A percentile compares a stretch with the other conserved stretches of the same genome.
Conservation (phyloP, 73 alveolate species). For the Paramecium sexaurelia region DNA sequence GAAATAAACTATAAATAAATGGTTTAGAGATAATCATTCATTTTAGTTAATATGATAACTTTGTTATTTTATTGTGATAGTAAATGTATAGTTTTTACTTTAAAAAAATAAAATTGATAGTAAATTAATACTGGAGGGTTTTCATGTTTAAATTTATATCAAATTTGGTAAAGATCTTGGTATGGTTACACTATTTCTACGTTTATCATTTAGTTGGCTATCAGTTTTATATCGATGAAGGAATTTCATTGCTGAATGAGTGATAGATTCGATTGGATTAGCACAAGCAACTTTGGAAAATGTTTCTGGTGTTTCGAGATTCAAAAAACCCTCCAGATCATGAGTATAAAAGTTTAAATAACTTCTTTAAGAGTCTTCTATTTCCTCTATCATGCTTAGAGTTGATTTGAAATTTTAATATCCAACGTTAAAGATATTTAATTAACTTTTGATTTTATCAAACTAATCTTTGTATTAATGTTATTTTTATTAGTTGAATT, state of each 20-base stretch:
- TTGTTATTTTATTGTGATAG: too few relatives aligned
- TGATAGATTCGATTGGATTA: neutral
- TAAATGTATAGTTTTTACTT: neutral
- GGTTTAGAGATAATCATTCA: too few relatives aligned
- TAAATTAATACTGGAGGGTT: neutral
- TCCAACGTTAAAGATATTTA: neutral
- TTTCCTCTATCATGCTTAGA: slow-evolving; percentile 46
- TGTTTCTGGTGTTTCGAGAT: slow-evolving; percentile 20
- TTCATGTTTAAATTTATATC: slow-evolving; percentile 9
- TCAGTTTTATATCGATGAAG: neutral
- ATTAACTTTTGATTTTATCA: slow-evolving; percentile 17
- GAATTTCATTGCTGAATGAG: neutral
- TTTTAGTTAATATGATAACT: neutral
- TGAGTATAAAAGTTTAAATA: neutral
- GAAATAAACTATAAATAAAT: too few relatives aligned
- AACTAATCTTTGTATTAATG: neutral
- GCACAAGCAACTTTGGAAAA: neutral
- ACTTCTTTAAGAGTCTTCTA: neutral
- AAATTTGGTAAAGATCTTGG: slow-evolving; percentile 12
- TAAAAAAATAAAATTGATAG: neutral
- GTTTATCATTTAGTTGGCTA: neutral
- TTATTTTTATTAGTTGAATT: neutral
- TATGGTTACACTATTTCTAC: neutral
- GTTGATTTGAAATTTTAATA: slow-evolving; percentile 2
- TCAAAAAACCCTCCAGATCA: slow-evolving; percentile 18